These are phyloP conservation scores for Wallemia hederae DNA, from an alignment of 1,284 basidiomycete species.

Conservation along the genomic window DNA sequence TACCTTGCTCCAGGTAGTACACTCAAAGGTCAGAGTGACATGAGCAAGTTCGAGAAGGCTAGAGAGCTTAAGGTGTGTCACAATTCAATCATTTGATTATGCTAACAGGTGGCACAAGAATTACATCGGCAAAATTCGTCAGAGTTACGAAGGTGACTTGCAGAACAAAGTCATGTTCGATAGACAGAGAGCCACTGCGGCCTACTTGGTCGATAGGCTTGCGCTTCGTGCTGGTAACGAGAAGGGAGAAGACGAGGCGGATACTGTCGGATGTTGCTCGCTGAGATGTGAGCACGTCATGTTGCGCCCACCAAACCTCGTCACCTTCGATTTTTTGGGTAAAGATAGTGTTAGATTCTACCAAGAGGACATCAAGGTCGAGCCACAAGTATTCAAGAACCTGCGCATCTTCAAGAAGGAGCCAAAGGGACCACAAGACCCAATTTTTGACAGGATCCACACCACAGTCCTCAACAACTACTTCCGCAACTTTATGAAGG, in stretches of 20 bases:
- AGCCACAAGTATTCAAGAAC: conserved; percentile 68
- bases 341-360: conserved; percentile 94
- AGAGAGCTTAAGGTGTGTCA: conserved; percentile 54
- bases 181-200: conserved; percentile 73
- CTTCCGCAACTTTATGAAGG: conserved; percentile 70
- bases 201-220: conserved; percentile 87
- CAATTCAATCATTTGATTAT: not conserved
- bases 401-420: conserved; percentile 64
- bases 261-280: conserved; percentile 90
- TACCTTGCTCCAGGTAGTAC: conserved; percentile 80
- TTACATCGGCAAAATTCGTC: conserved; percentile 62
- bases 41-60: conserved; percentile 86
- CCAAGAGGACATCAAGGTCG: conserved; percentile 49
- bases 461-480: conserved; percentile 65
- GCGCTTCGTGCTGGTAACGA: conserved; percentile 92
- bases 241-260: conserved; percentile 90
- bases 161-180: conserved; percentile 71
- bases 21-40: conserved; percentile 83
- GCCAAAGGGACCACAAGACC: conserved; percentile 61
- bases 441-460: conserved; percentile 67
- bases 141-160: conserved; percentile 56
- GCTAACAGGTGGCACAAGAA: conserved; percentile 23
- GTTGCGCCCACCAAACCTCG: conserved; percentile 43
- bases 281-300: conserved; percentile 83
- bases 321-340: conserved; percentile 83